Conservation (phyloP, 1,284 basidiomycete species). For the Coniferiporia weirii region DNA sequence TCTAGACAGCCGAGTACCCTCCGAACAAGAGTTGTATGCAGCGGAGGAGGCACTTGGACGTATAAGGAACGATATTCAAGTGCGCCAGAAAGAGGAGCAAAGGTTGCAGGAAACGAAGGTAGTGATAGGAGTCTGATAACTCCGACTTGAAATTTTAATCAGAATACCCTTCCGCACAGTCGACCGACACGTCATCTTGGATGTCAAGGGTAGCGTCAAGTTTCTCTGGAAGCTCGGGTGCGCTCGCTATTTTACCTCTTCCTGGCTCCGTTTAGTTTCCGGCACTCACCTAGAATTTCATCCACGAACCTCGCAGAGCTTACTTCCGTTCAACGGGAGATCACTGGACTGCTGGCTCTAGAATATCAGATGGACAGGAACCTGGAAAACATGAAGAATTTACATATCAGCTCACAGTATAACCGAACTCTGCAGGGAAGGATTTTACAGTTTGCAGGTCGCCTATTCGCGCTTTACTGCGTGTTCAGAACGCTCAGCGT, state of each 20-base stretch:
- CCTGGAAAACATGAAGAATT: slow-evolving; percentile 45
- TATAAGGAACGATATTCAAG: slow-evolving; percentile 12
- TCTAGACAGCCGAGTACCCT: slow-evolving; percentile 23
- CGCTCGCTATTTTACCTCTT: slow-evolving; percentile 1
- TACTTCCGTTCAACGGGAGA: slow-evolving; percentile 41
- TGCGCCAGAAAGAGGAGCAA: slow-evolving; percentile 8
- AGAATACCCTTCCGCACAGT: not conserved
- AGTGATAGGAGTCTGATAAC: not conserved
- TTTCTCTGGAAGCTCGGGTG: slow-evolving; percentile 20
- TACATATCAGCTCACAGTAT: slow-evolving; percentile 45
- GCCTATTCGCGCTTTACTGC: slow-evolving; percentile 64
- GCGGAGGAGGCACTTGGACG: slow-evolving; percentile 13
- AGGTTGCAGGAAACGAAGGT: slow-evolving; percentile 7
- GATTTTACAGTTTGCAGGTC: slow-evolving; percentile 42
- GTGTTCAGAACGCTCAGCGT: slow-evolving; percentile 59
- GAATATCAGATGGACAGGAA: slow-evolving; percentile 65
- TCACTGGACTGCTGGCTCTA: slow-evolving; percentile 59
- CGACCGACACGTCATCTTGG: slow-evolving; percentile 20
- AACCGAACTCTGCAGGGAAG: slow-evolving; percentile 51
- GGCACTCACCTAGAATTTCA: not conserved
- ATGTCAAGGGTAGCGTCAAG: slow-evolving; percentile 22
- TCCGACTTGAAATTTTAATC: not conserved
- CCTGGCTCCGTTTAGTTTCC: not conserved
- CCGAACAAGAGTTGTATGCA: slow-evolving; percentile 6
- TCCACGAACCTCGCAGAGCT: slow-evolving; percentile 25